These are phyloP conservation scores for Taphrina wiesneri DNA, from an alignment of 1,139 yeast genomes.

Conservation along the genomic window DNA sequence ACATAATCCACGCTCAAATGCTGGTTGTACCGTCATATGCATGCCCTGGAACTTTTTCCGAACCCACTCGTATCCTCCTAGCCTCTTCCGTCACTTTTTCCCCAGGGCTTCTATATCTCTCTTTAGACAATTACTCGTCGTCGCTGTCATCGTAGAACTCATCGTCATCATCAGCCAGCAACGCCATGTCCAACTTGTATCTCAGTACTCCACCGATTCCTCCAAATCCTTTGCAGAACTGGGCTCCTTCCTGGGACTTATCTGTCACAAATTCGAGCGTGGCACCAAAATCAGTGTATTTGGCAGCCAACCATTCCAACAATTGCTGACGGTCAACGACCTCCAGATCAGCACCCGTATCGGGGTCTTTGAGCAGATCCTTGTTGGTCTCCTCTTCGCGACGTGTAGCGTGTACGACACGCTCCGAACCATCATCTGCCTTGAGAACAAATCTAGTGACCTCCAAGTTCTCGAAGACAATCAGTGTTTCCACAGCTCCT, in stretches of 20 bases:
- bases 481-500: slow-evolving; percentile 91
- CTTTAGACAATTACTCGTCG: neutral
- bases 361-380: slow-evolving; percentile 78
- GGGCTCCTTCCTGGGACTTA: slow-evolving; percentile 96
- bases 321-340: slow-evolving; percentile 69
- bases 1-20: neutral
- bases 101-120: neutral
- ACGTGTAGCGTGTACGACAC: slow-evolving; percentile 69
- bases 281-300: slow-evolving; percentile 91
- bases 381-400: slow-evolving; percentile 52
- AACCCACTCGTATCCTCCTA: neutral
- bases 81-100: neutral
- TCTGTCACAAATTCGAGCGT: slow-evolving; percentile 93
- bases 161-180: slow-evolving; percentile 82
- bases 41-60: neutral
- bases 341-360: slow-evolving; percentile 88
- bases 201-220: slow-evolving; percentile 96
- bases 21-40: neutral
- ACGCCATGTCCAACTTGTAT: slow-evolving; percentile 95
- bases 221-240: slow-evolving; percentile 96
- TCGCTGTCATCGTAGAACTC: slow-evolving; percentile 47
- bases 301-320: slow-evolving; percentile 97
- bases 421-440: slow-evolving; percentile 77
- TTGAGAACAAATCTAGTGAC: slow-evolving; percentile 79
- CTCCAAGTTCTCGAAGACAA: slow-evolving; percentile 89